Base-by-base conservation (phyloP, 108 stramenopile genomes). In the Pseudonitzschia multistriata region DNA sequence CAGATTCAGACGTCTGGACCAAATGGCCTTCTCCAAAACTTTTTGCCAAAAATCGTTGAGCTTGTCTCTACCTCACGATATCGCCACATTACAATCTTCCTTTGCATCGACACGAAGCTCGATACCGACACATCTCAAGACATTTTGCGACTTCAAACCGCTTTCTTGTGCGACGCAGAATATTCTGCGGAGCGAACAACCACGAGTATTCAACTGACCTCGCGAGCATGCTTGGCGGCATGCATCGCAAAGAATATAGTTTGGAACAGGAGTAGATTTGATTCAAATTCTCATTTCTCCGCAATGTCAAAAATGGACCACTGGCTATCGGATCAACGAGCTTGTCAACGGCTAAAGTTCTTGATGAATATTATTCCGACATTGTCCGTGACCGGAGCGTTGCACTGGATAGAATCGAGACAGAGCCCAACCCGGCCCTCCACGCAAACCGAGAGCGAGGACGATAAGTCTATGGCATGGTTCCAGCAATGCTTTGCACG, bases 51-150 rank as follows among this genome's bases (percentile, higher is more conserved):
- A 28, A 50, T 76, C 10, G 73, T 83, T 24, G 54, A 67, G 47
- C 72, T 88, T 36, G 75, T 69, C 37, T 79, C 83, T n/a, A 73
- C 67, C 6, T 74, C 81, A 28, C 74, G 85, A 21, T 91, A 85
- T 69, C 40, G 6, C 15, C 33, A 66, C 39, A 57, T 90, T 42
- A 56, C 76, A 34, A 72, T 90, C 5, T 72, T 90, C 36, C 66
- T 90, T 54, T 82, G 79, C 63, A 29, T 70, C 22, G 85, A 86
- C 70, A 56, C 55, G 53, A 67, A 74, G 10, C 34, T 79, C 2
- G 73, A 77, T 28, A 25, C 79, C 21, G 49, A 30, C 17, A 33
- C 76, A 40, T 42, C 71, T 30, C 59, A 57, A 31, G 68, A 76
- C 10, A 66, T 87, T 52, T 39, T 74, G 3, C 75, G 70, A 28